Conservation (phyloP, 1,284 basidiomycete species). For the Apiotrichum montevideense region DNA sequence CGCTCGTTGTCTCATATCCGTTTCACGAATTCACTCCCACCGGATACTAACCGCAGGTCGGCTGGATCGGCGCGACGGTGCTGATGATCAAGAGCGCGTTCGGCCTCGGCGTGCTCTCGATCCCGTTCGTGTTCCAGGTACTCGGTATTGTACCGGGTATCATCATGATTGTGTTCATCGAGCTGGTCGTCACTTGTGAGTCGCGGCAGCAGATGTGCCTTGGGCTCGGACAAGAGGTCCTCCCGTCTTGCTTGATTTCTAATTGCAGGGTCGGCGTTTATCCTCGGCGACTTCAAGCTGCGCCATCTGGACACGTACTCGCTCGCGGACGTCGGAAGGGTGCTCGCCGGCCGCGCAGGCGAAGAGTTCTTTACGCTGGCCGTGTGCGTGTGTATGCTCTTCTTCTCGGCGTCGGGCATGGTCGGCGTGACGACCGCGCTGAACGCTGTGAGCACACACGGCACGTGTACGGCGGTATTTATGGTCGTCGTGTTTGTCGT, state of each 20-base stretch:
- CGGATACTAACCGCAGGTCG: conserved; percentile 11
- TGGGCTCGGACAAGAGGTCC: no score
- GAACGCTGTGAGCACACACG: conserved; percentile 42
- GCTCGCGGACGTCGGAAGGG: conserved; percentile 28
- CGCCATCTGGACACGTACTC: conserved; percentile 23
- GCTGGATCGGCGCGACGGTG: conserved; percentile 33
- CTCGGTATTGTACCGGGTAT: conserved; percentile 55
- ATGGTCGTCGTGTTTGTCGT: conserved; percentile 34
- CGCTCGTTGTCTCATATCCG: no score
- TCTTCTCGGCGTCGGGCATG: conserved; percentile 20
- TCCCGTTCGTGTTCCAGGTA: conserved; percentile 54
- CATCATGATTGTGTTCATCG: conserved; percentile 49
- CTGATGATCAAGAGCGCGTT: conserved; percentile 59
- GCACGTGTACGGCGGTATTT: conserved; percentile 42
- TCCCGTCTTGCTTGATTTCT: no score
- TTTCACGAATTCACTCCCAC: no score
- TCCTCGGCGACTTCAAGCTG: conserved; percentile 23
- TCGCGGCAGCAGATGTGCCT: background rate
- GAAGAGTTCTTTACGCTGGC: conserved; percentile 18
- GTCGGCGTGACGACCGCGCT: conserved; percentile 44
- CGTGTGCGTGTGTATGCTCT: conserved; percentile 14
- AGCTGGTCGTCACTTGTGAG: conserved; percentile 36
- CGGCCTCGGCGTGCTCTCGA: conserved; percentile 56
- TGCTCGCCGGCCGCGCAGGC: conserved; percentile 13
- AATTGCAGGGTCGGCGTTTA: conserved; percentile 5